Percentiles rank a stretch among this genome's conserved stretches.
phyloP scores from a whole-genome alignment of 106 monocot species.

The Cymbidium sinense region DNA sequence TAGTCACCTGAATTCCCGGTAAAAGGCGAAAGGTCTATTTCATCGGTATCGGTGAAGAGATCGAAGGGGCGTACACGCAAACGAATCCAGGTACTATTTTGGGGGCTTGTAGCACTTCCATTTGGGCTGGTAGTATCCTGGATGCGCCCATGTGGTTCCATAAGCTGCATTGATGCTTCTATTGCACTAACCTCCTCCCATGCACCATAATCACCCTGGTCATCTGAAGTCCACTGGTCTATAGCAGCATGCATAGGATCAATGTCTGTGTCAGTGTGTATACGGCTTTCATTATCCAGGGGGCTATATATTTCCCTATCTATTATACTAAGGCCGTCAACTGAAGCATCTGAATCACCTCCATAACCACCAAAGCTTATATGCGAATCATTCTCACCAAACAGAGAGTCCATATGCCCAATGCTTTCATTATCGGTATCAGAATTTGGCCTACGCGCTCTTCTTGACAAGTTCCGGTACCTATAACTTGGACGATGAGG shows the following conservation, averaged over 20 bases:
- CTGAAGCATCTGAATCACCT: constrained; percentile 70
- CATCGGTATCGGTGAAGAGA: constrained; percentile 30
- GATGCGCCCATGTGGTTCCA: constrained; percentile 16
- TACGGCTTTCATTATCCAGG: constrained; percentile 35
- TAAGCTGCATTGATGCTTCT: constrained; percentile 8
- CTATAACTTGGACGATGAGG: constrained; percentile 16
- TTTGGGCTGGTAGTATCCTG: constrained; percentile 21
- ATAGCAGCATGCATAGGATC: constrained; percentile 84
- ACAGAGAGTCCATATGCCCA: constrained; percentile 42
- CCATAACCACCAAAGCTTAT: constrained; percentile 33
- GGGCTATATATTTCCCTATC: constrained; percentile 35
- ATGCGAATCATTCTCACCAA: constrained; percentile 60
- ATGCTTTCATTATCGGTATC: constrained; percentile 68
- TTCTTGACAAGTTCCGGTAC: constrained; percentile 17
- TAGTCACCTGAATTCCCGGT: constrained; percentile 39
- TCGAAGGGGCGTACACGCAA: constrained; percentile 20
- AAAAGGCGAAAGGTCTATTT: constrained; percentile 24
- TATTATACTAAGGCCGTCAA: constrained; percentile 31
- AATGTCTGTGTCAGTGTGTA: constrained; percentile 50
- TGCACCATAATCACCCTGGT: constrained; percentile 40
- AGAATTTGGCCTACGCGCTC: constrained; percentile 35
- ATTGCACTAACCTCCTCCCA: constrained; percentile 46
- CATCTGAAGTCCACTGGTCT: constrained; percentile 63
- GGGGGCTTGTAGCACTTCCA: constrained; percentile 15
- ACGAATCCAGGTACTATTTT: constrained; percentile 2